Conservation (phyloP, 2,329 filamentous ascomycete genomes). For the Domatiomyces catenatus region DNA sequence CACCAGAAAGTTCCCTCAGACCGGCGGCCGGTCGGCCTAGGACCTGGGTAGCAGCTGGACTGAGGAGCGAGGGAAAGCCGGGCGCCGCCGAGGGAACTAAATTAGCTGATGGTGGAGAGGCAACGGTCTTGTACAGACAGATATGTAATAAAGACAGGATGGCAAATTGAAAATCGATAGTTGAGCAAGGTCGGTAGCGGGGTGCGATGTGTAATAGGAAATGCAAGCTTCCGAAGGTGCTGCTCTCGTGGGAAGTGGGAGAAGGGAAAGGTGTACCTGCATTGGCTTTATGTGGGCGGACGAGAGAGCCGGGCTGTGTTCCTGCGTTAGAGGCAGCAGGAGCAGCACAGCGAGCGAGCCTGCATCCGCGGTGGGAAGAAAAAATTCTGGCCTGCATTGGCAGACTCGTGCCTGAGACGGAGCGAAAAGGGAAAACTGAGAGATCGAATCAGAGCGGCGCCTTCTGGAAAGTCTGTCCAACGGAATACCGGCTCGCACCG, state of each 20-base stretch:
- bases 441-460: not conserved
- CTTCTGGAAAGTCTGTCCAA: not conserved
- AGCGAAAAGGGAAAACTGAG: not conserved
- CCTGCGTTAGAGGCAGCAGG: not conserved
- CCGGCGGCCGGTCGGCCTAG: not conserved
- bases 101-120: not conserved
- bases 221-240: not conserved
- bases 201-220: not conserved
- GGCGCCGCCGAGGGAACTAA: not conserved
- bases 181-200: not conserved
- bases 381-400: not conserved
- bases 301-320: not conserved
- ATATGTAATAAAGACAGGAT: not conserved
- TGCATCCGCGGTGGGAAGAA: not conserved
- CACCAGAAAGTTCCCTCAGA: not conserved
- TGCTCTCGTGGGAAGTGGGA: not conserved
- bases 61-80: too few relatives aligned
- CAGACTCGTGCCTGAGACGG: not conserved
- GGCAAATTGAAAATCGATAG: not conserved
- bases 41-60: too few relatives aligned
- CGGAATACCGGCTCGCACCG: not conserved
- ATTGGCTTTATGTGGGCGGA: not conserved
- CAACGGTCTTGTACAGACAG: too few relatives aligned
- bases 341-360: not conserved
- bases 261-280: not conserved